phyloP scores from a whole-genome alignment of 2,329 filamentous ascomycete genomes.

The Pyrenochaeta sp. region DNA sequence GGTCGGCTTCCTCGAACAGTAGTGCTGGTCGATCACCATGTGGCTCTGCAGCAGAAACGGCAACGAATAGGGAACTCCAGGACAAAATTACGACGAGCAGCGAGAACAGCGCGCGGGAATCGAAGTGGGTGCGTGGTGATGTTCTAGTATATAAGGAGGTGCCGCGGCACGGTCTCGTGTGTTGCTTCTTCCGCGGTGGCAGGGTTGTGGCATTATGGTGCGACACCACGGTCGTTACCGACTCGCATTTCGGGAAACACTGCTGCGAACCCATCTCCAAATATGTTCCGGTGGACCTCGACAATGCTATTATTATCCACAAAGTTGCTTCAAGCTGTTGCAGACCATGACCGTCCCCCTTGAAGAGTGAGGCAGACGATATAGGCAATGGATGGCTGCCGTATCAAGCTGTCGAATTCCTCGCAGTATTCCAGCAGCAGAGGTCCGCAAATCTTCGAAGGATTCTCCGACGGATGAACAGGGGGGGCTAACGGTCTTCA shows the following conservation, averaged over 20 bases:
- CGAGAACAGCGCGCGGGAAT: conserved; percentile 30
- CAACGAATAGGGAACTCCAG: conserved; percentile 37
- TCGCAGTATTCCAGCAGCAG: conserved; percentile 24
- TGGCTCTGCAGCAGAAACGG: conserved; percentile 33
- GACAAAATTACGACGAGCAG: conserved; percentile 37
- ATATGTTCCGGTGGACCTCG: conserved; percentile 15
- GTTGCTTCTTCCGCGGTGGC: conserved; percentile 27
- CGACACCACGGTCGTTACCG: conserved; percentile 38
- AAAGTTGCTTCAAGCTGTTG: conserved; percentile 15
- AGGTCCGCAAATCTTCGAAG: conserved; percentile 10
- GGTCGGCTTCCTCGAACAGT: conserved; percentile 30
- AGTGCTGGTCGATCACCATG: conserved; percentile 45
- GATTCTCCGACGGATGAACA: conserved; percentile 13
- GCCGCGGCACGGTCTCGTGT: conserved; percentile 26
- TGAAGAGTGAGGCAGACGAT: not conserved
- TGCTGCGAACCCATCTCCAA: conserved; percentile 26
- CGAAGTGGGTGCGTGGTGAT: conserved; percentile 15
- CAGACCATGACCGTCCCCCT: conserved; percentile 32
- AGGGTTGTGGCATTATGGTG: conserved; percentile 39
- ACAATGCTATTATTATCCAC: conserved; percentile 27
- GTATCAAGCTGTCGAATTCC: conserved; percentile 12
- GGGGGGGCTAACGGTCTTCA: conserved; percentile 15
- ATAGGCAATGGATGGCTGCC: not conserved
- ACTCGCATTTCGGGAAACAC: conserved; percentile 27
- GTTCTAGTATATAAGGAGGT: conserved; percentile 27